These are phyloP conservation scores for Pascua guehoae DNA, from an alignment of 1,284 basidiomycete genomes.

Conservation along the genomic window DNA sequence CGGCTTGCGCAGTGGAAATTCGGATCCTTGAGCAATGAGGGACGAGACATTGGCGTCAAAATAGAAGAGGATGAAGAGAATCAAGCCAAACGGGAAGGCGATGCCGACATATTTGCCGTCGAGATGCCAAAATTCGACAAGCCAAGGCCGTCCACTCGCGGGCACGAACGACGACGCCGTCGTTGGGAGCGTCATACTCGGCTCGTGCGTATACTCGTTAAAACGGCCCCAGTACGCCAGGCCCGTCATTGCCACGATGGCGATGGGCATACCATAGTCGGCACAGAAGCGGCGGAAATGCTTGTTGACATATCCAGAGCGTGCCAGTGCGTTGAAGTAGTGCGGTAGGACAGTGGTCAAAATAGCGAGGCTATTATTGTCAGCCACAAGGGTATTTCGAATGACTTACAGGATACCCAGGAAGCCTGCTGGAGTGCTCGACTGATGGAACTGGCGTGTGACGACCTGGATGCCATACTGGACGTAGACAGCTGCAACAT, in stretches of 20 bases:
- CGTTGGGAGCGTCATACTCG: conserved; percentile 66
- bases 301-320: conserved; percentile 65
- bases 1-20: conserved; percentile 85
- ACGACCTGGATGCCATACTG: conserved; percentile 79
- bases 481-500: conserved; percentile 69
- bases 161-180: conserved; percentile 64
- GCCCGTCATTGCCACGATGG: conserved; percentile 66
- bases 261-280: conserved; percentile 86
- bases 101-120: conserved; percentile 85
- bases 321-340: conserved; percentile 65
- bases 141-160: conserved; percentile 72
- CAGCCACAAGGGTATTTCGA: neutral
- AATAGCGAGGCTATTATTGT: conserved; percentile 60
- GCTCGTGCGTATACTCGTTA: conserved; percentile 53
- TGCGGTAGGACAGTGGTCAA: conserved; percentile 70
- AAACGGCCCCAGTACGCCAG: conserved; percentile 84
- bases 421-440: conserved; percentile 57
- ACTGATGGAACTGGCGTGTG: conserved; percentile 64
- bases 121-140: conserved; percentile 87
- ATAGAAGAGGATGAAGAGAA: conserved; percentile 53
- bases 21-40: conserved; percentile 86
- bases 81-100: conserved; percentile 55
- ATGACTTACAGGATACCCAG: conserved; percentile 58
- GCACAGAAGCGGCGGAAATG: conserved; percentile 69
- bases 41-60: conserved; percentile 56